Conservation (phyloP, 1,139 yeast genomes). For the Hansenula lynferdii region DNA sequence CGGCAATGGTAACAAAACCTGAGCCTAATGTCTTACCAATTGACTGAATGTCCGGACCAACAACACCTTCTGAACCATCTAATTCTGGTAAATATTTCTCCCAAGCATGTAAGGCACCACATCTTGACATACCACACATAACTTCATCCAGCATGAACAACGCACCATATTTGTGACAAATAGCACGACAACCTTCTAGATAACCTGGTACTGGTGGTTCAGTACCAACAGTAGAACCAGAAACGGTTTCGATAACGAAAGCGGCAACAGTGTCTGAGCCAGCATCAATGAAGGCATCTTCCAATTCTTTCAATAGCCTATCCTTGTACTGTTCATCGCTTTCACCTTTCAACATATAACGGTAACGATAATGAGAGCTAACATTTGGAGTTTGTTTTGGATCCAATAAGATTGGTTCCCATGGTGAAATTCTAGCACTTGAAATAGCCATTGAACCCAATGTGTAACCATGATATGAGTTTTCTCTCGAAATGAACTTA, state of each 20-base stretch:
- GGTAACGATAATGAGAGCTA: conserved; percentile 45
- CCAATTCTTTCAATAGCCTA: conserved; percentile 41
- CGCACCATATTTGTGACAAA: conserved; percentile 56
- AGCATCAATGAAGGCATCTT: conserved; percentile 41
- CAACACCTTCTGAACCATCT: too few species aligned
- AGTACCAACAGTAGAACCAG: conserved; percentile 57
- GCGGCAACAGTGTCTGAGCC: conserved; percentile 53
- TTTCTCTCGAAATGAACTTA: conserved; percentile 47
- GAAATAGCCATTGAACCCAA: conserved; percentile 49
- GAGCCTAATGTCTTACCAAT: conserved; percentile 64
- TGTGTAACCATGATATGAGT: conserved; percentile 58
- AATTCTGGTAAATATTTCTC: conserved; percentile 42
- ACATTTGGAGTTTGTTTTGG: conserved; percentile 40
- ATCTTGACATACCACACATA: conserved; percentile 63
- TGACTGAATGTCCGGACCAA: conserved; percentile 59
- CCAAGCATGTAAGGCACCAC: conserved; percentile 49
- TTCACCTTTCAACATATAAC: conserved; percentile 41
- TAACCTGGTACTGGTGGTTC: conserved; percentile 53
- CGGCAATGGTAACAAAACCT: conserved; percentile 60
- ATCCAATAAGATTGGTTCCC: conserved; percentile 37
- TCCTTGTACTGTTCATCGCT: conserved; percentile 43
- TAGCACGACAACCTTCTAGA: conserved; percentile 45
- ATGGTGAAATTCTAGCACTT: conserved; percentile 38
- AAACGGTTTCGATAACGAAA: conserved; percentile 48
- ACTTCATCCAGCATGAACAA: conserved; percentile 57